These are phyloP conservation scores for Tilletia walkeri DNA, from an alignment of 1,284 basidiomycete species.

Conservation along the genomic window DNA sequence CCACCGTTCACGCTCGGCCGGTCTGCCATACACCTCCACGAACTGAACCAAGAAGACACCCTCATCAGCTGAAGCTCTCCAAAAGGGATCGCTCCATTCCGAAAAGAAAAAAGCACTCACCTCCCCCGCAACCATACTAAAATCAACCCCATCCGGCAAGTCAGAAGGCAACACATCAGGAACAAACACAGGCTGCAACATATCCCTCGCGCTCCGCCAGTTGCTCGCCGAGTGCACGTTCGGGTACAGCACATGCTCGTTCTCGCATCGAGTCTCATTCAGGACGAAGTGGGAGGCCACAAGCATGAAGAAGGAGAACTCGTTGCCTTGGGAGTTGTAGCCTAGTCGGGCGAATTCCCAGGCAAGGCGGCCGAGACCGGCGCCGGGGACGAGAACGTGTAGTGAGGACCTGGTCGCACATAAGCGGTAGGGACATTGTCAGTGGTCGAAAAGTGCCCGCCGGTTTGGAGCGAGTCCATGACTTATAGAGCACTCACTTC, in stretches of 20 bases:
- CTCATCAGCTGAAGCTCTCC: no score
- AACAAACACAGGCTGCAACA: constrained; percentile 41
- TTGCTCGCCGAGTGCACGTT: constrained; percentile 51
- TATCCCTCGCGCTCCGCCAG: constrained; percentile 41
- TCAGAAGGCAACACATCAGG: constrained; percentile 50
- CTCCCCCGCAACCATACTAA: constrained; percentile 55
- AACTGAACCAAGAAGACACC: constrained; percentile 22
- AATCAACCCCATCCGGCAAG: constrained; percentile 41
- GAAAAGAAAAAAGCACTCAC: constrained; percentile 15
- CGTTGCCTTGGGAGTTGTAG: constrained; percentile 51
- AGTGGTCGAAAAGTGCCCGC: no score
- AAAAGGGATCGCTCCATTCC: neutral
- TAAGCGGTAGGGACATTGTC: neutral
- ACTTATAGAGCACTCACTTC: neutral
- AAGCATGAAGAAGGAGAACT: constrained; percentile 54
- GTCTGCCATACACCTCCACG: constrained; percentile 53
- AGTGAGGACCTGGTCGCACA: constrained; percentile 8
- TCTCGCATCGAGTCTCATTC: constrained; percentile 38
- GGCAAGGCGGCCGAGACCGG: constrained; percentile 48
- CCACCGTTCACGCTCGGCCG: constrained; percentile 72
- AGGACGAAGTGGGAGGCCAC: constrained; percentile 52
- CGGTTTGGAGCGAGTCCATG: neutral
- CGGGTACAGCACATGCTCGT: constrained; percentile 47
- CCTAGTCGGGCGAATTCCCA: constrained; percentile 48
- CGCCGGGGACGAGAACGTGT: constrained; percentile 49